Base-by-base conservation (phyloP, 78 protist species). In the Ministeria vibrans region DNA sequence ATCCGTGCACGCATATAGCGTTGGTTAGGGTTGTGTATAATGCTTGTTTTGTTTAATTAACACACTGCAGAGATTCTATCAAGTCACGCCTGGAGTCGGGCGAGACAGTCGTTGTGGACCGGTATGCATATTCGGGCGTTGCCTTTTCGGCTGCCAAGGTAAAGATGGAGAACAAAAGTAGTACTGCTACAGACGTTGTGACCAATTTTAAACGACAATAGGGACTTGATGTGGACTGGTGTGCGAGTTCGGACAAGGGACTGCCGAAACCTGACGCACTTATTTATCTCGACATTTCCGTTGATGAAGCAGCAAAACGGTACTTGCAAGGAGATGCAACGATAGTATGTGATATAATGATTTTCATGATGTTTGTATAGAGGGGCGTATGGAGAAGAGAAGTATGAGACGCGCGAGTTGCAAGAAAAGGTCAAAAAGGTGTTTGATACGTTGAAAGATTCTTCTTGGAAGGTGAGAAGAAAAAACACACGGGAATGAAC, bases 61-160 rank as follows among this genome's bases (percentile, higher is more conserved):
- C n/a, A n/a, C n/a, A n/a, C n/a, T n/a, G n/a, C n/a, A n/a, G n/a
- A n/a, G n/a, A n/a, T n/a, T n/a, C n/a, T n/a, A n/a, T n/a, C n/a
- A n/a, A n/a, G n/a, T n/a, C n/a, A n/a, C n/a, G n/a, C n/a, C n/a
- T n/a, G n/a, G n/a, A n/a, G n/a, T n/a, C n/a, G n/a, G 98, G 98
- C 2, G 75, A 25, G 32, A 75, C 82, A 27, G 42, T 95, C 36
- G 81, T 95, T 22, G 85, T 83, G 22, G 95, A 92, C 80, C 75
- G 98, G 30, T 95, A 95, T 61, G 88, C 92, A 15, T 90, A 70
- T 75, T 91, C 95, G 0, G 98, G 98, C 27, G 92, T 90, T 3
- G 94, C 95, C 0, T 95, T 86, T 83, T 78, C 91, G 30, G 90
- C 95, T 1, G 95, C 98, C 0, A 92, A 92, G 84, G 89, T 46